Base-by-base conservation (phyloP, 2,329 filamentous ascomycete species). In the Helicocarpus griseus region DNA sequence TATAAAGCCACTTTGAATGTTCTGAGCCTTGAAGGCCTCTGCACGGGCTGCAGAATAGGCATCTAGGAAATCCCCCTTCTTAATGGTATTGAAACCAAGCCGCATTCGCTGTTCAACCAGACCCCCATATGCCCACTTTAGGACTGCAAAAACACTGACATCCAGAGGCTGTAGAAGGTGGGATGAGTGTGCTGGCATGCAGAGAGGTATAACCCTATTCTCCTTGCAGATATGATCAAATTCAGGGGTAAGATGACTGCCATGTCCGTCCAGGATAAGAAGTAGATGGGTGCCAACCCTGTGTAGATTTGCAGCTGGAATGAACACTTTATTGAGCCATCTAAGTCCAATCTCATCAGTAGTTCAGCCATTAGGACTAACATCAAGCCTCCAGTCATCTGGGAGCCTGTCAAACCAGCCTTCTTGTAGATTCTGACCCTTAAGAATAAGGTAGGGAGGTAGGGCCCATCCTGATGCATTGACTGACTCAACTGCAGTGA, bases 111-210 rank as follows among this genome's bases (percentile, higher is more conserved):
- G 38, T 39, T 53, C 31, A 35, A 53, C n/a, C 26, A 44, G 40
- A 13, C 33, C 21, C 1, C 53, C 24, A 24, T 54, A 54, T 5
- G 28, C n/a, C 19, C n/a, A 13, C 24, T 54, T 54, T 31, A 54
- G 45, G 13, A 41, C 29, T 19, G 43, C 46, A 47, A 53, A 54
- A 22, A 39, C 48, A 40, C 39, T 17, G 33, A 55, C 26, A 50
- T 55, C 47, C 44, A 53, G 41, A 7, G 29, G 46, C 35, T 55
- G 47, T 52, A 41, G 49, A 24, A 52, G 49, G 43, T 54, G 40
- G 13, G 33, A 54, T 36, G 46, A 49, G 17, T 54, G 19, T n/a
- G 33, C 5, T 5, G 52, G 44, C 35, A 54, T 48, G 26, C n/a
- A 54, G 35, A 54, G 9, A 44, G 29, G 9, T 36, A 48, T 48